Percentiles rank a stretch among this genome's conserved stretches.
These are phyloP conservation scores for Blepharisma undulans DNA, from an alignment of 169 alveolate genomes.

Conservation along the genomic window DNA sequence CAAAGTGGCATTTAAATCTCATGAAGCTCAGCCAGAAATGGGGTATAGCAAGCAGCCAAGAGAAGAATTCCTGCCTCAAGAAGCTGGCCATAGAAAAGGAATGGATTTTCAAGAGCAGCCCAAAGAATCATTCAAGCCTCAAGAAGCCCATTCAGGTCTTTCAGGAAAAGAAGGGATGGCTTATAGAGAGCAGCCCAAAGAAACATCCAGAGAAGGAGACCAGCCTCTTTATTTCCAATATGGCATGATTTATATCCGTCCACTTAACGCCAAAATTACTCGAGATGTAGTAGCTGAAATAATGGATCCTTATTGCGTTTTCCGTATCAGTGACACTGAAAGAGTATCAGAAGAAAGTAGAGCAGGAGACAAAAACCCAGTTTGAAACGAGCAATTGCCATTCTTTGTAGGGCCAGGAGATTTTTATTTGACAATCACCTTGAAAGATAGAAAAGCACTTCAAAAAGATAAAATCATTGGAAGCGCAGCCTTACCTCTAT, in stretches of 20 bases:
- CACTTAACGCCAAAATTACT: background rate
- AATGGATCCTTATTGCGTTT: background rate
- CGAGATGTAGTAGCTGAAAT: background rate
- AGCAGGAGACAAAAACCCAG: background rate
- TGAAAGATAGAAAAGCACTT: background rate
- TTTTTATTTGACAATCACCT: background rate
- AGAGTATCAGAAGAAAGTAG: background rate
- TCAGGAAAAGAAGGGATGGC: background rate
- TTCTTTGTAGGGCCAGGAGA: background rate
- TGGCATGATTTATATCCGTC: background rate
- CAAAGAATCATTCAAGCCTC: too few relatives aligned
- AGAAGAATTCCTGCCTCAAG: background rate
- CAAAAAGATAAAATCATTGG: background rate
- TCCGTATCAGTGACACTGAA: background rate
- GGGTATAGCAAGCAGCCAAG: background rate
- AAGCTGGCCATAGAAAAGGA: background rate
- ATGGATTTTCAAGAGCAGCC: background rate
- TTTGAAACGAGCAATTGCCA: background rate
- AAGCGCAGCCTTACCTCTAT: background rate
- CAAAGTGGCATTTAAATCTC: background rate
- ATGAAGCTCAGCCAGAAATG: background rate
- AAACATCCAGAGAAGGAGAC: background rate
- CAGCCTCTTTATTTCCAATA: background rate
- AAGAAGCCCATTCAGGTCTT: too few relatives aligned
- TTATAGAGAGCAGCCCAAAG: background rate